These are phyloP conservation scores for Thermoascus crustaceus DNA, from an alignment of 2,329 filamentous ascomycete species.

Conservation along the genomic window DNA sequence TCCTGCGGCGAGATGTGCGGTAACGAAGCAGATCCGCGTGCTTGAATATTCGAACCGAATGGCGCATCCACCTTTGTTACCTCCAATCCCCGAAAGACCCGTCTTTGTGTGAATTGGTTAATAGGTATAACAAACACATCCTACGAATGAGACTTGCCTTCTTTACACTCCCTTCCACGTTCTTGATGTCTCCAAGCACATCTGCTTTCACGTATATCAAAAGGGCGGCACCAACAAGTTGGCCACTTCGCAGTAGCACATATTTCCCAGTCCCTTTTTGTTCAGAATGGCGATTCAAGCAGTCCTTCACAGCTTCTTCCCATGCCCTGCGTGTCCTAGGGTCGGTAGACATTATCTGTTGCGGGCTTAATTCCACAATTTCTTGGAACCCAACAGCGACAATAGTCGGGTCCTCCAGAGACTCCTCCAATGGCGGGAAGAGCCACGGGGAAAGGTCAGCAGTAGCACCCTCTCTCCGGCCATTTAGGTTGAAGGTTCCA, in stretches of 20 bases:
- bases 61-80: conserved; percentile 95
- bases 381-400: conserved; percentile 92
- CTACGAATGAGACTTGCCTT: conserved; percentile 45
- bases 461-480: conserved; percentile 66
- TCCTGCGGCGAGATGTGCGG: conserved; percentile 89
- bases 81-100: conserved; percentile 91
- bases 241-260: conserved; percentile 80
- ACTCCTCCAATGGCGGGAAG: conserved; percentile 50
- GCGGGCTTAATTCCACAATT: conserved; percentile 93
- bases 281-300: conserved; percentile 64
- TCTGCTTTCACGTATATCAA: conserved; percentile 84
- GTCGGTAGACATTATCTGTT: conserved; percentile 98
- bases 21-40: conserved; percentile 90
- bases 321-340: conserved; percentile 75
- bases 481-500: conserved; percentile 93
- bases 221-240: conserved; percentile 87
- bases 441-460: conserved; percentile 82
- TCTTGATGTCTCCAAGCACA: conserved; percentile 74
- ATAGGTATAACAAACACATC: conserved; percentile 4
- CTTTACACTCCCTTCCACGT: conserved; percentile 92
- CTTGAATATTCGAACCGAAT: conserved; percentile 93
- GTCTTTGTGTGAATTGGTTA: conserved; percentile 38
- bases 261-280: conserved; percentile 65
- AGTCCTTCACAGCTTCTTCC: conserved; percentile 72
- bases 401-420: conserved; percentile 66